Evolutionary conservation across 2,329 filamentous ascomycete species (phyloP).

Genomic region (Rhinocladiella mackenziei): DNA sequence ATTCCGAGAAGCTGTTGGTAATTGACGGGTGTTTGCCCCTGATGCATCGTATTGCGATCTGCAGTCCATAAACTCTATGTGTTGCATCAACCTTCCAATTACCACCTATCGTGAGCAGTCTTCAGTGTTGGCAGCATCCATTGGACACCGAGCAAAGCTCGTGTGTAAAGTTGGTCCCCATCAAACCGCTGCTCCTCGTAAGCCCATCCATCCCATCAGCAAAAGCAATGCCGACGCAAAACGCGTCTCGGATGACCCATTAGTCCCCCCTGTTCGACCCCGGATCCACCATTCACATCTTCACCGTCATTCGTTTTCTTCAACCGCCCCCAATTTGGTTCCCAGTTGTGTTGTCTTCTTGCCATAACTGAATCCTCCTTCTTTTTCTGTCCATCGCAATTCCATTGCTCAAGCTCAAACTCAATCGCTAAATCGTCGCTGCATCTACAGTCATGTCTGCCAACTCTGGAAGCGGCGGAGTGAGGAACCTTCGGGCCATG

Average conservation of each 20-base stretch:
- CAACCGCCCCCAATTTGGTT: slow-evolving; percentile 6
- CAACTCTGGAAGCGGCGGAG: slow-evolving; percentile 52
- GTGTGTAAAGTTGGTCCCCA: slow-evolving; percentile 16
- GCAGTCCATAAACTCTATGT: no score
- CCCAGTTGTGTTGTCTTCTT: slow-evolving; percentile 3
- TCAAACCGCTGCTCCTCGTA: background rate
- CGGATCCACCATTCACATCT: slow-evolving; percentile 19
- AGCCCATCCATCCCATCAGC: slow-evolving; percentile 2
- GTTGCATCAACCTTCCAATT: no score
- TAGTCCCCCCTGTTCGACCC: slow-evolving; percentile 9
- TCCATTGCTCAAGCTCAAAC: slow-evolving; percentile 1
- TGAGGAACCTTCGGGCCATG: slow-evolving; percentile 73
- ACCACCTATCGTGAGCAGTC: background rate
- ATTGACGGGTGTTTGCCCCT: no score
- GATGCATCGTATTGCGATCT: no score
- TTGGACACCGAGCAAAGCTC: slow-evolving; percentile 9
- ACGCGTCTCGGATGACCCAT: slow-evolving; percentile 19
- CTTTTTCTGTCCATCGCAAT: slow-evolving; percentile 2
- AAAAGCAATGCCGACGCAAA: slow-evolving; percentile 13
- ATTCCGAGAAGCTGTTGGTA: no score
- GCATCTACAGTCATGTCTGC: slow-evolving; percentile 30
- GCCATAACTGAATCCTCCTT: slow-evolving; percentile 1
- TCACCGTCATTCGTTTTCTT: slow-evolving; percentile 4
- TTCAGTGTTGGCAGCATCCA: slow-evolving; percentile 8
- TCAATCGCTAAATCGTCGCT: slow-evolving; percentile 14